Evolutionary conservation across 257 asterid species (phyloP).

Genomic region (Parsonsia alboflavescens): DNA sequence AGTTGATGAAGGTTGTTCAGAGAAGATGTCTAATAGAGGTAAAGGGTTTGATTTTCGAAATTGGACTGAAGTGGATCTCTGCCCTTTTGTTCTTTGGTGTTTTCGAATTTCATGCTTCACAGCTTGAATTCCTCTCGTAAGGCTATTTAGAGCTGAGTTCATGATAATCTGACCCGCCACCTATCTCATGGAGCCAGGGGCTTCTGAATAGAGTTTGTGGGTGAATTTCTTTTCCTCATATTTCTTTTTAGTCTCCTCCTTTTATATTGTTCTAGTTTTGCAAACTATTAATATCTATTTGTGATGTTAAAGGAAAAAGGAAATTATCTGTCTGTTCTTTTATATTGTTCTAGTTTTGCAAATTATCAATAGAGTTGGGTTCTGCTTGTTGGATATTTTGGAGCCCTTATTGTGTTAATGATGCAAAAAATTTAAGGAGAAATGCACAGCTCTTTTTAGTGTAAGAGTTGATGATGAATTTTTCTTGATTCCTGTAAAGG

Average conservation of each 20-base stretch:
- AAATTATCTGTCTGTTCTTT: not conserved
- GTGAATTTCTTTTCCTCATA: not conserved
- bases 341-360: too few relatives aligned
- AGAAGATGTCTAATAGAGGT: too few relatives aligned
- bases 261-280: too few relatives aligned
- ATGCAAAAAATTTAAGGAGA: slow-evolving; percentile 47
- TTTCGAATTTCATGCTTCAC: slow-evolving; percentile 76
- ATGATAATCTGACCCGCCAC: slow-evolving; percentile 76
- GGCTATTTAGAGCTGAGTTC: slow-evolving; percentile 83
- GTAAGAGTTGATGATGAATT: slow-evolving; percentile 37
- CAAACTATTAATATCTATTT: not conserved
- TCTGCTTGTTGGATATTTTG: too few relatives aligned
- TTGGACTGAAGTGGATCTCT: too few relatives aligned
- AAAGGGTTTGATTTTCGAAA: too few relatives aligned
- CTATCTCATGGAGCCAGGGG: slow-evolving; percentile 45
- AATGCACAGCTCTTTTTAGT: slow-evolving; percentile 31
- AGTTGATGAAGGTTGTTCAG: too few relatives aligned
- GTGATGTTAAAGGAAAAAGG: not conserved
- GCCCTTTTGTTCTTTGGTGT: too few relatives aligned
- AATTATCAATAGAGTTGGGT: too few relatives aligned
- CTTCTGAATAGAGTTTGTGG: slow-evolving; percentile 58
- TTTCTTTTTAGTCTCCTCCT: too few relatives aligned
- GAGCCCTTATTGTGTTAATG: slow-evolving; percentile 23
- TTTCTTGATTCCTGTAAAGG: not conserved
- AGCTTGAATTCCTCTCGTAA: slow-evolving; percentile 58